Evolutionary conservation across 1,284 basidiomycete species (phyloP), one percentile per base, ranked within the genome.

Genomic region (Bondarzewia mesenterica): DNA sequence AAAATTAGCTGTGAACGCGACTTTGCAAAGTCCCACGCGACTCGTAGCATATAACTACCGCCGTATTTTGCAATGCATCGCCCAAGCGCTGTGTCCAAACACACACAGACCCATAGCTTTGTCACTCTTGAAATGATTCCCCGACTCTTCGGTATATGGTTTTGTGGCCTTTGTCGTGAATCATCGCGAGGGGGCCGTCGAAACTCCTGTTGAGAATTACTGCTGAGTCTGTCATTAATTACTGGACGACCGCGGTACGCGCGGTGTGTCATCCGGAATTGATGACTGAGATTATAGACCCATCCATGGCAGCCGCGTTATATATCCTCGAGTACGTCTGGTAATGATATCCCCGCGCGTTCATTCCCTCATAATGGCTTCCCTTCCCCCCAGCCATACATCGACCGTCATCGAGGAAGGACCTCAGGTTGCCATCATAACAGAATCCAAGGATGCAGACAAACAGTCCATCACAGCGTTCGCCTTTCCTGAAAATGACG

Each of bases 401-500:
- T 56, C 54, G 5, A 56, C 54, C 4, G 26, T 45, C 22, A 40
- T 42, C 4, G 38, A 29, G 26, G 8, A 2, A 10, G 35, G 38
- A 21, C 15, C 25, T 3, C n/a, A 18, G n/a, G 10, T 10, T 12
- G 38, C 14, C 38, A n/a, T n/a, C n/a, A n/a, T n/a, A n/a, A n/a
- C 29, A 12, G 29, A 32, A n/a, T n/a, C 29, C 29, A 32, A 32
- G 29, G 29, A 12, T n/a, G n/a, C 10, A 32, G 29, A 32, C 29
- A 32, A 32, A n/a, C 12, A 32, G 29, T 10, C n/a, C 29, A 32
- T 32, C 29, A n/a, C 10, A 12, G 10, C 29, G 10, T 32, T n/a
- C 29, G 29, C n/a, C 12, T 12, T 32, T 32, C 29, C 29, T n/a
- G 29, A 10, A 32, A 57, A 57, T 16, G 60, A 63, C 46, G 59